These are phyloP conservation scores for Trichoderma atrobrunneum DNA, from an alignment of 2,329 filamentous ascomycete species.

Conservation along the genomic window DNA sequence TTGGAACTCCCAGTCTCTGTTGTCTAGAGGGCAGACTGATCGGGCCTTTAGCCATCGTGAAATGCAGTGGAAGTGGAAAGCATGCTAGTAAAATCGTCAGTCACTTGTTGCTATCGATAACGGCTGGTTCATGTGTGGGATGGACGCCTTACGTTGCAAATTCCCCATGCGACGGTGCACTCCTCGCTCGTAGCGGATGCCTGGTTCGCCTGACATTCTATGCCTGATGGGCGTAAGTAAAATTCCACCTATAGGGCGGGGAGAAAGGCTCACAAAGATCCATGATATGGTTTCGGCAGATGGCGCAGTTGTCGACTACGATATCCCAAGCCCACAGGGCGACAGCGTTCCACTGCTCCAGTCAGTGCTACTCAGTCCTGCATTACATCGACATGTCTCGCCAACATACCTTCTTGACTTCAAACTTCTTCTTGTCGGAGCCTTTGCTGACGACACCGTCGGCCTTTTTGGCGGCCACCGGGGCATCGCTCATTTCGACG, in stretches of 20 bases:
- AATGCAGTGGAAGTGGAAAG: conserved; percentile 99
- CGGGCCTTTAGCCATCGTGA: conserved; percentile 99
- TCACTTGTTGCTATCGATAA: background rate
- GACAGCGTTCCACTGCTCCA: conserved; percentile 87
- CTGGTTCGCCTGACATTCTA: conserved; percentile 98
- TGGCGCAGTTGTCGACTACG: conserved; percentile 98
- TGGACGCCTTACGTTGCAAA: conserved; percentile 79
- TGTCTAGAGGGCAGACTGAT: conserved; percentile 95
- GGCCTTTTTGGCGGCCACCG: conserved; percentile 56
- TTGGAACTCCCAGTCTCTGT: conserved; percentile 99
- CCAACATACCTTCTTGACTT: conserved; percentile 92
- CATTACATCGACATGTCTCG: too few relatives aligned
- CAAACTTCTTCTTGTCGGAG: conserved; percentile 87
- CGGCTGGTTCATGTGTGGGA: background rate
- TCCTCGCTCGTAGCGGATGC: conserved; percentile 96
- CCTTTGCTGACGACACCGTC: conserved; percentile 49
- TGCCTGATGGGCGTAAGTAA: conserved; percentile 54
- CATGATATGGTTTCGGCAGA: conserved; percentile 99
- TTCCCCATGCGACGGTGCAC: conserved; percentile 98
- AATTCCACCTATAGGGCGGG: background rate
- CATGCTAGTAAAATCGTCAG: conserved; percentile 65
- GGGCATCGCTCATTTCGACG: conserved; percentile 92
- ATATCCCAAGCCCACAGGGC: conserved; percentile 99
- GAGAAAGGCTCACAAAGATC: conserved; percentile 72
- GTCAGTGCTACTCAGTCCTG: conserved; percentile 10